A percentile compares a stretch with the other conserved stretches of the same genome.
phyloP scores from a whole-genome alignment of 352 stramenopile species.

The Phytophthora colocasiae region DNA sequence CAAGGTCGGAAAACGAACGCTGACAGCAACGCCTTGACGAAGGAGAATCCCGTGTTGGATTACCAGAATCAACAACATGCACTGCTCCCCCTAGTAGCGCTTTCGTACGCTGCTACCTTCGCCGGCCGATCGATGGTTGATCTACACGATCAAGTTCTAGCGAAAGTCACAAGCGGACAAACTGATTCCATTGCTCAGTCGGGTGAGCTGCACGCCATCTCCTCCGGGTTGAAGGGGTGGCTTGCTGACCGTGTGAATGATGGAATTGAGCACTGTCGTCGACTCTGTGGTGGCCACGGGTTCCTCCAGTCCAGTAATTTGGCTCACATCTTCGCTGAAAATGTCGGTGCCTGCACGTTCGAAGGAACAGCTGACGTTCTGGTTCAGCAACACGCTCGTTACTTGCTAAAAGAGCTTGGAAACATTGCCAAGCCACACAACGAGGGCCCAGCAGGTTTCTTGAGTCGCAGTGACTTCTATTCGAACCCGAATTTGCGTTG shows the following conservation, averaged over 20 bases:
- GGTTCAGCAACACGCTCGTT: slow-evolving; percentile 54
- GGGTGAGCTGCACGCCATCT: slow-evolving; percentile 23
- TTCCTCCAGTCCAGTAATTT: slow-evolving; percentile 23
- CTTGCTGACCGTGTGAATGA: slow-evolving; percentile 22
- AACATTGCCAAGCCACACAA: not conserved
- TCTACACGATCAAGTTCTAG: slow-evolving; percentile 22
- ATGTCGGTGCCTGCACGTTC: slow-evolving; percentile 44
- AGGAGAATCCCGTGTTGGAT: slow-evolving; percentile 52
- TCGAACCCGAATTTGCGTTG: slow-evolving; percentile 43
- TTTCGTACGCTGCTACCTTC: slow-evolving; percentile 30
- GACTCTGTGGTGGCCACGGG: slow-evolving; percentile 20
- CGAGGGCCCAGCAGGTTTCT: slow-evolving; percentile 30
- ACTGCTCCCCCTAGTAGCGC: slow-evolving; percentile 43
- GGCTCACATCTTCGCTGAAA: slow-evolving; percentile 36
- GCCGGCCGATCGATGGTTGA: slow-evolving; percentile 19
- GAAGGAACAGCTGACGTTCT: slow-evolving; percentile 63
- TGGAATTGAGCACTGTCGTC: slow-evolving; percentile 25
- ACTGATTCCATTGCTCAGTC: slow-evolving; percentile 9
- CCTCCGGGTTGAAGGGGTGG: slow-evolving; percentile 26
- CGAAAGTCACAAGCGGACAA: slow-evolving; percentile 14
- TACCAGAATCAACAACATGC: slow-evolving; percentile 57
- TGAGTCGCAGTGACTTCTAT: slow-evolving; percentile 36
- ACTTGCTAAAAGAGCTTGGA: slow-evolving; percentile 42
- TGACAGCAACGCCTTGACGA: slow-evolving; percentile 24
- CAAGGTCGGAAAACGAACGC: slow-evolving; percentile 37